Evolutionary conservation across 495 filamentous ascomycete genomes (phyloP).

Genomic region (Cairneyella variabilis): DNA sequence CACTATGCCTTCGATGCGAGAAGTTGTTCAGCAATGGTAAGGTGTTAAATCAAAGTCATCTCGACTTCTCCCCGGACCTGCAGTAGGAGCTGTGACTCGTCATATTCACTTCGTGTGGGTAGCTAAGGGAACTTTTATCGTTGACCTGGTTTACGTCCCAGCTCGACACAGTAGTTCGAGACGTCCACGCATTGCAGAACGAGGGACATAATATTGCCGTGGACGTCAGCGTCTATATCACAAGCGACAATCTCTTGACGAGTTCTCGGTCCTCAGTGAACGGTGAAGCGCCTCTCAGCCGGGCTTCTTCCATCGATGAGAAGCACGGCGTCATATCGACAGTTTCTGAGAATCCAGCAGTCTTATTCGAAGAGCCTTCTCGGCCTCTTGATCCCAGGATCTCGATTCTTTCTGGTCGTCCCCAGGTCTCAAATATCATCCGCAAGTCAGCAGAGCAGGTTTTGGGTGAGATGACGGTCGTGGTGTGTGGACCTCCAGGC

Average conservation of each 20-base stretch:
- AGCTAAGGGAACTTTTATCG: slow-evolving; percentile 52
- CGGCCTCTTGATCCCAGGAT: neutral
- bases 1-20: slow-evolving; percentile 51
- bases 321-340: slow-evolving; percentile 3
- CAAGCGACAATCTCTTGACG: slow-evolving; percentile 48
- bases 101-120: slow-evolving; percentile 61
- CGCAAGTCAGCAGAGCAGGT: slow-evolving; percentile 25
- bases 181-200: slow-evolving; percentile 28
- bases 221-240: slow-evolving; percentile 57
- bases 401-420: slow-evolving; percentile 7
- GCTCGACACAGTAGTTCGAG: slow-evolving; percentile 39
- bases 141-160: slow-evolving; percentile 49
- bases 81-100: slow-evolving; percentile 42
- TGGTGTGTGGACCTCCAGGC: slow-evolving; percentile 72
- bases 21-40: slow-evolving; percentile 37
- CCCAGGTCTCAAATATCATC: slow-evolving; percentile 18
- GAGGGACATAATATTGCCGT: slow-evolving; percentile 36
- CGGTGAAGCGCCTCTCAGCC: neutral
- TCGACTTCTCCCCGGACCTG: neutral
- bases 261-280: slow-evolving; percentile 5
- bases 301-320: neutral
- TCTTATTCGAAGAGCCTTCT: neutral
- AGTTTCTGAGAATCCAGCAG: neutral
- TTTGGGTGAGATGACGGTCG: slow-evolving; percentile 51
- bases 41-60: neutral